phyloP scores from a whole-genome alignment of 345 rosid species.

The Mangifera indica region DNA sequence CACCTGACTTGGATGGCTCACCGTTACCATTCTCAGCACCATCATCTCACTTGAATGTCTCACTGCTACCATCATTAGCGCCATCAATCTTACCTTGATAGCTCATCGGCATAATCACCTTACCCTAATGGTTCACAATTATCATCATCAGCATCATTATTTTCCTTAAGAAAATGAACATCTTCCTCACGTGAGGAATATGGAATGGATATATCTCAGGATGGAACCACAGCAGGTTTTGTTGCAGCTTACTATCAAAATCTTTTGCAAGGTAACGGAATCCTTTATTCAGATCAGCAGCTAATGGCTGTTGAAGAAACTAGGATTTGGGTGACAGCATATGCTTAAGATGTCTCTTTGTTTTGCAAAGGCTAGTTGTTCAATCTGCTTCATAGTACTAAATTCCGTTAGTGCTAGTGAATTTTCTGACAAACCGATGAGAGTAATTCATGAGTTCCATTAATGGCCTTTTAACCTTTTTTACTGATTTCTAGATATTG shows the following conservation, averaged over 20 bases:
- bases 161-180: constrained; percentile 19
- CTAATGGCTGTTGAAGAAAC: constrained; percentile 60
- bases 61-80: neutral
- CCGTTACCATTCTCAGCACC: too few relatives aligned
- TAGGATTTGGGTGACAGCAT: constrained; percentile 60
- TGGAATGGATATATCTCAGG: constrained; percentile 40
- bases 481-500: neutral
- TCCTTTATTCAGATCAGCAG: constrained; percentile 70
- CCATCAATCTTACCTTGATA: neutral
- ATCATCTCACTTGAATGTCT: too few relatives aligned
- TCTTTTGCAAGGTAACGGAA: constrained; percentile 51
- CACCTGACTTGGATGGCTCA: too few relatives aligned
- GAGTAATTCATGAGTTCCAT: neutral
- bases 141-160: neutral
- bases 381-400: neutral
- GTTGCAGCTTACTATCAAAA: constrained; percentile 52
- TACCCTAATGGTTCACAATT: too few relatives aligned
- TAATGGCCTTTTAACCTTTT: neutral
- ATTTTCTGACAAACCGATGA: neutral
- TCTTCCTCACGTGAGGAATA: constrained; percentile 26
- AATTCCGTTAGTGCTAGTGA: neutral
- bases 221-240: constrained; percentile 44
- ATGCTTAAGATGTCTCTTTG: constrained; percentile 53
- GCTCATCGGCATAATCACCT: too few relatives aligned
- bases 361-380: constrained; percentile 35